Evolutionary conservation across 495 filamentous ascomycete genomes (phyloP), one percentile per base, ranked within the genome.

Genomic region (Niebla homalea): DNA sequence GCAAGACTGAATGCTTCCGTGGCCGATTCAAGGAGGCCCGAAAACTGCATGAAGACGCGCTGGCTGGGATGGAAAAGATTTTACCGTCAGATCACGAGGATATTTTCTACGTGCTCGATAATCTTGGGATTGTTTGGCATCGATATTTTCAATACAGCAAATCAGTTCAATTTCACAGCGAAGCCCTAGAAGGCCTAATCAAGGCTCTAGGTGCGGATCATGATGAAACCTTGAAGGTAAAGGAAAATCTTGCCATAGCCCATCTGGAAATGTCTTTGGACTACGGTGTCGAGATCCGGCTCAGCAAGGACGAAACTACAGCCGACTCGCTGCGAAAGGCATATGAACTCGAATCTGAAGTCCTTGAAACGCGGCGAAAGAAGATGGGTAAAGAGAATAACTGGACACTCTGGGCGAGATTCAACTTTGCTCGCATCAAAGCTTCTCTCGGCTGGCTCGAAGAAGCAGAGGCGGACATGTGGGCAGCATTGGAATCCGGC

Each of bases 161-260:
- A 48, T 60, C 62, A 0, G 41, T 38, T 1, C 36, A 55, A 18
- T 45, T 65, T 1, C 60, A 65, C 48, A 19, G 14, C 4, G 22
- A 45, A 36, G 63, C 62, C 12, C 50, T 63, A 26, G 44, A 56
- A 26, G 65, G 62, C 18, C 55, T 68, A 43, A 65, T 38, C 54
- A 59, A 53, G 15, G 55, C 57, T 50, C 26, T 48, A n/a, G 48
- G 53, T 35, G 49, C 44, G 16, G 50, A 53, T n/a, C 35, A 29
- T 29, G 26, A 29, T 29, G 26, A 29, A 29, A 29, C 26, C 5
- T 10, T 29, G 26, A 29, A 29, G 26, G 26, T 29, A 29, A 5
- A 29, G 26, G 26, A 29, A 10, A 29, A 29, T 3, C 26, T 29
- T 3, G 26, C 26, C 26, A 29, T 29, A 10, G 10, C 26, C 26